phyloP scores from a whole-genome alignment of 2,329 filamentous ascomycete species.

The Penicillium sp. region DNA sequence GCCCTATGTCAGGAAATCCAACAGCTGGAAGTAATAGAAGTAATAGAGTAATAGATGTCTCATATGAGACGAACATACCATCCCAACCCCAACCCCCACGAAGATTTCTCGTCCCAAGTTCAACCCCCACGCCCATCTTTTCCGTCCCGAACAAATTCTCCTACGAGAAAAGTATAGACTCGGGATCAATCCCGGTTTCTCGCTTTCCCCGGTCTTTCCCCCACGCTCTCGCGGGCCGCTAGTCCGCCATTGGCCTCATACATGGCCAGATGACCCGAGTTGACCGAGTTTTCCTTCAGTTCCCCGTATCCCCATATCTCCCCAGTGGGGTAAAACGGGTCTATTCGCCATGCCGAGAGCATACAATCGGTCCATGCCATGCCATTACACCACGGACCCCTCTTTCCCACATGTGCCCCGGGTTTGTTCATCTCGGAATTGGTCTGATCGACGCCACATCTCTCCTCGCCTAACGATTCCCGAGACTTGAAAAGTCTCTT shows the following conservation, averaged over 20 bases:
- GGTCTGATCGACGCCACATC: conserved; percentile 4
- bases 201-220: conserved; percentile 5
- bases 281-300: conserved; percentile 1
- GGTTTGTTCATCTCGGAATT: background rate
- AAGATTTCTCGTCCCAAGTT: background rate
- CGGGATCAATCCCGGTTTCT: background rate
- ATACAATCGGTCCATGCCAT: conserved; percentile 2
- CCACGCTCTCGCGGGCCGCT: conserved; percentile 1
- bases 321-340: conserved; percentile 1
- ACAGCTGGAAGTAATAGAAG: no score
- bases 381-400: no score
- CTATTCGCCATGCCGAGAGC: background rate
- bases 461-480: background rate
- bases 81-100: background rate
- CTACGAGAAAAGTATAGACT: background rate
- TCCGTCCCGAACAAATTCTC: background rate
- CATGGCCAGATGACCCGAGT: background rate
- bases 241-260: background rate
- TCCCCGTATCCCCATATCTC: background rate
- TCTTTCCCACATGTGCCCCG: background rate
- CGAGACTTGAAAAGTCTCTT: background rate
- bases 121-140: background rate
- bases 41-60: no score
- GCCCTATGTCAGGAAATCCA: background rate
- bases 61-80: background rate